phyloP scores from a whole-genome alignment of 495 filamentous ascomycete species.

The Cairneyella variabilis region DNA sequence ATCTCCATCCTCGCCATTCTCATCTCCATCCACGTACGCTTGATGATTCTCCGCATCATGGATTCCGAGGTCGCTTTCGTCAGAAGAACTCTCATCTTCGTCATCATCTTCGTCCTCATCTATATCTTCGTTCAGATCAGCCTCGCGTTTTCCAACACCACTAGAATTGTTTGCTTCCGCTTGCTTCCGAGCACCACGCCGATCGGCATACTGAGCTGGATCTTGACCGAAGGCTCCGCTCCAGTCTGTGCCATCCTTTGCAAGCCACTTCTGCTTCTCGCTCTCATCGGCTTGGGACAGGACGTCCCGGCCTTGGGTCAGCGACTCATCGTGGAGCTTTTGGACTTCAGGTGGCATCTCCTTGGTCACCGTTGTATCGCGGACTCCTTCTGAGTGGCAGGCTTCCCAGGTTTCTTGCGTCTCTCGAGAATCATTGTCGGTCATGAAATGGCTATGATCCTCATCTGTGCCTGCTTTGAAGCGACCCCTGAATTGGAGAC shows the following conservation, averaged over 20 bases:
- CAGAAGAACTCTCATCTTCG: constrained; percentile 44
- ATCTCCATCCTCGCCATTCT: constrained; percentile 14
- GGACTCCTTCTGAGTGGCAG: constrained; percentile 79
- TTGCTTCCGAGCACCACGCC: neutral
- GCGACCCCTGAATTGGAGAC: constrained; percentile 68
- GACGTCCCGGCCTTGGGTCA: constrained; percentile 74
- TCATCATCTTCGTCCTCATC: constrained; percentile 38
- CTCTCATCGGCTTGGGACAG: constrained; percentile 63
- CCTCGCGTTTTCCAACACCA: neutral
- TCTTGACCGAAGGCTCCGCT: constrained; percentile 75
- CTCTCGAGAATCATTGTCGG: constrained; percentile 84
- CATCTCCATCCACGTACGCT: constrained; percentile 7
- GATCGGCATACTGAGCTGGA: constrained; percentile 34
- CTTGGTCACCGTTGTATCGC: constrained; percentile 58
- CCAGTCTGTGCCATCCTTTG: constrained; percentile 82
- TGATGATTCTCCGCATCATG: constrained; percentile 33
- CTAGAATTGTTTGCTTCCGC: neutral
- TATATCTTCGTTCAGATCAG: constrained; percentile 29
- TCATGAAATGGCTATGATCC: constrained; percentile 76
- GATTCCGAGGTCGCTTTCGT: constrained; percentile 39
- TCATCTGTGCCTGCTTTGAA: constrained; percentile 92
- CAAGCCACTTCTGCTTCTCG: constrained; percentile 74
- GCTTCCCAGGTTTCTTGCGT: constrained; percentile 95
- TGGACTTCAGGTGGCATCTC: constrained; percentile 64
- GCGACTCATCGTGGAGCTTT: constrained; percentile 72